Base-by-base conservation (phyloP, 2,329 filamentous ascomycete genomes). In the Nigrograna mackinnonii region DNA sequence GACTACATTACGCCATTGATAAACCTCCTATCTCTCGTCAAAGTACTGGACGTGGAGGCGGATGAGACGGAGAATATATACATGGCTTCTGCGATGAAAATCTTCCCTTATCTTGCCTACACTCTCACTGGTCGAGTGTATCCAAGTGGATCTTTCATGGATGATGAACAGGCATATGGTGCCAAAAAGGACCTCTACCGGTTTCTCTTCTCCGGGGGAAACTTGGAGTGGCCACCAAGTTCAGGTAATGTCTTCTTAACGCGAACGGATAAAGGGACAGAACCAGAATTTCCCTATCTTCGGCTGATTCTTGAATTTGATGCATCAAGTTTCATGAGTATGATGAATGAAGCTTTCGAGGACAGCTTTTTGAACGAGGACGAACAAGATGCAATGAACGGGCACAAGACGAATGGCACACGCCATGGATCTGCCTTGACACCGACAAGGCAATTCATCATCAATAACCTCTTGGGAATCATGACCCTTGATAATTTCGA, bases 271-370 rank as follows among this genome's bases (percentile, higher is more conserved):
- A 66, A 69, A 12, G 72, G 74, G 1, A 70, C 79, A 4, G 85
- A 92, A 55, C 86, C 87, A 1, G 84, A 89, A 0, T 97, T 96
- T 60, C 87, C 90, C 1, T 92, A 95, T 59, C 78, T 99, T 13
- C 83, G 87, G 31, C 80, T 90, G 54, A 84, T 99, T 35, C 79
- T 99, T 34, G 85, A 88, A 49, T 96, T 95, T 54, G 91, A 97
- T 66, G 85, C 91, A 0, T 83, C 91, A 2, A 96, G 89, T 66
- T 95, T 97, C 55, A 80, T 99, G 72, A 97, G 91, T 65, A 89
- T 92, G 57, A 74, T 99, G 30, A 99, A 99, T 55, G 95, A 99
- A 68, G 94, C 92, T 1, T 99, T 99, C 56, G 94, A 99, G 65
- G 92, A 99, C 60, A 79, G 85, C 0, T 99, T 96, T 56, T 73